A percentile compares a stretch with the other conserved stretches of the same genome.
phyloP scores from a whole-genome alignment of 805 yeast species.

The Ogataea pini region DNA sequence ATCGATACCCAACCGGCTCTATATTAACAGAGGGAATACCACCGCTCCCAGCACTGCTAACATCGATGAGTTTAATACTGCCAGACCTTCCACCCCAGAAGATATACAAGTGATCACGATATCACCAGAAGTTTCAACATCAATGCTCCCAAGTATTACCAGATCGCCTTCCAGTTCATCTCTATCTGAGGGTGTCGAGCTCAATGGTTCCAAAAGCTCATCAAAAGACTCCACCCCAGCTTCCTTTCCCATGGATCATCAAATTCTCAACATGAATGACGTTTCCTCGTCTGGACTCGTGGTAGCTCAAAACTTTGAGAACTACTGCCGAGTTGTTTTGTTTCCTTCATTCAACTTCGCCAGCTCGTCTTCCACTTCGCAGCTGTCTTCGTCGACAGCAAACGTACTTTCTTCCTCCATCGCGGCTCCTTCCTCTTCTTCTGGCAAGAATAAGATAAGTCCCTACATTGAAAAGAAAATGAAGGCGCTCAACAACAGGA shows the following conservation, averaged over 20 bases:
- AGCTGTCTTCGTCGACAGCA: neutral
- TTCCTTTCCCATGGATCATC: conserved; percentile 36
- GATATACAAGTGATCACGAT: conserved; percentile 13
- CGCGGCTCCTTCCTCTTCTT: conserved; percentile 1
- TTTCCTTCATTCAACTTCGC: conserved; percentile 25
- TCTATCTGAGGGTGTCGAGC: conserved; percentile 1
- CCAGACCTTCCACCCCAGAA: conserved; percentile 11
- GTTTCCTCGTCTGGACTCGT: conserved; percentile 38
- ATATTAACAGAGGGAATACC: conserved; percentile 4
- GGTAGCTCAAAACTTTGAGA: conserved; percentile 42
- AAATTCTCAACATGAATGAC: conserved; percentile 34
- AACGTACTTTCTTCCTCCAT: neutral
- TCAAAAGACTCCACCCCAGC: conserved; percentile 27
- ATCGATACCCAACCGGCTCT: conserved; percentile 19
- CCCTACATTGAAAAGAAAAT: conserved; percentile 30
- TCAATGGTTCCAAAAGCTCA: conserved; percentile 5
- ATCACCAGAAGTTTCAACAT: conserved; percentile 20
- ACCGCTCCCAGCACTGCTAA: neutral
- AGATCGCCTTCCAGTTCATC: conserved; percentile 10
- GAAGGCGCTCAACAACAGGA: conserved; percentile 20
- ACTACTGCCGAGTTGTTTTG: conserved; percentile 36
- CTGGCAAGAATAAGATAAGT: conserved; percentile 20
- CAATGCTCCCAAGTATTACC: conserved; percentile 18
- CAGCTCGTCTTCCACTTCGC: conserved; percentile 8
- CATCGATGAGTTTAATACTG: conserved; percentile 1